Conservation (phyloP, 73 alveolate genomes). For the Symbiodinium natans region DNA sequence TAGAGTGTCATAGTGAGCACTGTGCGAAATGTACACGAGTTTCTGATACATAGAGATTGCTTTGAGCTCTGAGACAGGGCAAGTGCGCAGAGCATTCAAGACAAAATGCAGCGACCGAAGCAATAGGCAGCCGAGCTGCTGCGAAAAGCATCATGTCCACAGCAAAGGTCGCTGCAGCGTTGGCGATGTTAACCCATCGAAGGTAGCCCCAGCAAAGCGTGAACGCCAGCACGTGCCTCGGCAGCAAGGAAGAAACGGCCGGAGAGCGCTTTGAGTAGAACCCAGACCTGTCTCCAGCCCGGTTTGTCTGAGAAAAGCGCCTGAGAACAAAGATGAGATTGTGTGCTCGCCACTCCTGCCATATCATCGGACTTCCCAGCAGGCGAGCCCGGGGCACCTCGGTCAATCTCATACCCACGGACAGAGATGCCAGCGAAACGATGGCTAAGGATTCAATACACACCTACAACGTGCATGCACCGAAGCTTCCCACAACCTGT, state of each 20-base stretch:
- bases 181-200: slow-evolving; percentile 37
- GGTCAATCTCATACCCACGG: neutral
- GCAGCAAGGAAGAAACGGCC: neutral
- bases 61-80: too few relatives aligned
- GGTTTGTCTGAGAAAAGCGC: slow-evolving; percentile 1
- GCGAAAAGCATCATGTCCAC: slow-evolving; percentile 52
- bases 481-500: neutral
- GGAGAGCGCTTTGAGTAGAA: neutral
- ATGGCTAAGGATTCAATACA: too few relatives aligned
- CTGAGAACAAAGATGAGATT: slow-evolving; percentile 50
- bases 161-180: neutral
- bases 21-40: too few relatives aligned
- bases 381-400: slow-evolving; percentile 84
- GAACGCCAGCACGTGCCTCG: slow-evolving; percentile 69
- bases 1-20: too few relatives aligned
- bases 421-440: too few relatives aligned
- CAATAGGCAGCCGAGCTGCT: neutral
- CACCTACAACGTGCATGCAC: neutral
- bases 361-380: slow-evolving; percentile 89
- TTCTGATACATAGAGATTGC: too few relatives aligned
- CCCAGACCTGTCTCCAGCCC: neutral
- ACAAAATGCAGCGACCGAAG: too few relatives aligned
- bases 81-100: too few relatives aligned
- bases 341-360: slow-evolving; percentile 93
- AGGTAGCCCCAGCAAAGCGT: slow-evolving; percentile 58